Percentiles rank a stretch among this genome's conserved stretches.
These are phyloP conservation scores for Clonostachys solani DNA, from an alignment of 2,329 filamentous ascomycete species.

Conservation along the genomic window DNA sequence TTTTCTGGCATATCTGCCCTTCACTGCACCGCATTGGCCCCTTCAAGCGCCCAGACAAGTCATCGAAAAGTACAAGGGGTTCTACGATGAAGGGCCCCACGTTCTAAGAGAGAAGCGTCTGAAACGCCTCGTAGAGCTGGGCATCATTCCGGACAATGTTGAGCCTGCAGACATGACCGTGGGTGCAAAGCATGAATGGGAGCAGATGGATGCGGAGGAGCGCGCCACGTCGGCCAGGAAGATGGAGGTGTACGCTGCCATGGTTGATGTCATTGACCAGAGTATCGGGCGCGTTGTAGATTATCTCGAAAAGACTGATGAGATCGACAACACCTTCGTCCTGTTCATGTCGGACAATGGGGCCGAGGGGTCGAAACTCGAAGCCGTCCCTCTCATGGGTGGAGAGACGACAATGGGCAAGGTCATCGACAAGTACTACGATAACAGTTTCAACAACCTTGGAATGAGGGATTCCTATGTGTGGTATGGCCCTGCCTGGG, in stretches of 20 bases:
- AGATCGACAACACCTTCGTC: slow-evolving; percentile 60
- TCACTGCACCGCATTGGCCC: slow-evolving; percentile 61
- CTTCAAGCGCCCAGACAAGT: slow-evolving; percentile 52
- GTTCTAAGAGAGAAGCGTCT: slow-evolving; percentile 47
- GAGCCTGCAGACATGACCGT: neutral
- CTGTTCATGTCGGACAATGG: slow-evolving; percentile 62
- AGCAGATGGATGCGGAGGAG: neutral
- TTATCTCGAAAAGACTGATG: slow-evolving; percentile 48
- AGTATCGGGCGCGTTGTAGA: slow-evolving; percentile 56
- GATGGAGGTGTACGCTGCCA: slow-evolving; percentile 48
- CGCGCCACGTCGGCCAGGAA: neutral
- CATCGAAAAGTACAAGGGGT: slow-evolving; percentile 50
- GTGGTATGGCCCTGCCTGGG: slow-evolving; percentile 57
- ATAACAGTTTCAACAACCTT: slow-evolving; percentile 44
- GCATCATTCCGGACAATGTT: slow-evolving; percentile 31
- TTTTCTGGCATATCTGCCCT: slow-evolving; percentile 24
- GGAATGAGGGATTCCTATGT: slow-evolving; percentile 52
- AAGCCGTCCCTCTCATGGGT: slow-evolving; percentile 26
- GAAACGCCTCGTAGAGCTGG: slow-evolving; percentile 47
- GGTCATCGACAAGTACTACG: slow-evolving; percentile 51
- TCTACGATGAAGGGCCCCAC: slow-evolving; percentile 58
- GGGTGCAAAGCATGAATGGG: slow-evolving; percentile 7
- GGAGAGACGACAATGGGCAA: slow-evolving; percentile 47
- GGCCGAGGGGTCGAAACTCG: slow-evolving; percentile 54
- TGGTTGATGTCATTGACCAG: slow-evolving; percentile 58